Evolutionary conservation across 2,329 filamentous ascomycete genomes (phyloP).

Genomic region (Trichophyton schoenleinii): DNA sequence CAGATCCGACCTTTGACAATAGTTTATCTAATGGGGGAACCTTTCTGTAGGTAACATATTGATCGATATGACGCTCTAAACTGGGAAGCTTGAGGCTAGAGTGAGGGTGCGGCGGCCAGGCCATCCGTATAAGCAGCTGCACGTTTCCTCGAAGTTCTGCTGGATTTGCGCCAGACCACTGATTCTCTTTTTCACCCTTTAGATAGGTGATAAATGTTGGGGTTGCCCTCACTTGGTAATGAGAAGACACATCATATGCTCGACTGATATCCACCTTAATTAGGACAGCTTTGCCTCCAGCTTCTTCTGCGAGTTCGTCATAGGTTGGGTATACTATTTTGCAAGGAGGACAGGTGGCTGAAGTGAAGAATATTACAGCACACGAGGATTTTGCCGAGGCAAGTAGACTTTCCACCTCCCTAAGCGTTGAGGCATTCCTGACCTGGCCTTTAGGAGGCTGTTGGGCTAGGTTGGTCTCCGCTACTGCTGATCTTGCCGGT

Average conservation of each 20-base stretch:
- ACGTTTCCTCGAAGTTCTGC: slow-evolving; percentile 58
- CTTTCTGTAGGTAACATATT: slow-evolving; percentile 64
- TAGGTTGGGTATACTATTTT: slow-evolving; percentile 71
- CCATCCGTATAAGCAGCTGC: slow-evolving; percentile 60
- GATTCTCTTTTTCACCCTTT: slow-evolving; percentile 59
- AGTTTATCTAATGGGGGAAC: slow-evolving; percentile 74
- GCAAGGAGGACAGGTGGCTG: slow-evolving; percentile 73
- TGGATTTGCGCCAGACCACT: slow-evolving; percentile 68
- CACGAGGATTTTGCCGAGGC: slow-evolving; percentile 51
- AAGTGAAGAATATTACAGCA: slow-evolving; percentile 85
- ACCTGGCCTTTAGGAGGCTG: slow-evolving; percentile 37
- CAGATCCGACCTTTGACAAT: slow-evolving; percentile 58
- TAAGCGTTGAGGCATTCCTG: slow-evolving; percentile 46
- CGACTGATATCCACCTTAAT: slow-evolving; percentile 72
- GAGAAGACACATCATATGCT: slow-evolving; percentile 50
- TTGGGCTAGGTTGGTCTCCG: slow-evolving; percentile 11
- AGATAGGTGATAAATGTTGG: slow-evolving; percentile 84
- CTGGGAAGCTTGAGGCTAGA: slow-evolving; percentile 56
- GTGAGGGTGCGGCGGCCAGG: slow-evolving; percentile 65
- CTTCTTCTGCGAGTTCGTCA: slow-evolving; percentile 63
- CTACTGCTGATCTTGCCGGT: slow-evolving; percentile 9
- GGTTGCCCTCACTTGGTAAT: slow-evolving; percentile 60
- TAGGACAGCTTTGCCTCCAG: slow-evolving; percentile 53
- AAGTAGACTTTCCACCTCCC: slow-evolving; percentile 50
- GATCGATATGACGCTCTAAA: slow-evolving; percentile 50